Percentiles rank a stretch among this genome's conserved stretches.
phyloP scores from a whole-genome alignment of 1,284 basidiomycete genomes.

The Apiotrichum sp. region DNA sequence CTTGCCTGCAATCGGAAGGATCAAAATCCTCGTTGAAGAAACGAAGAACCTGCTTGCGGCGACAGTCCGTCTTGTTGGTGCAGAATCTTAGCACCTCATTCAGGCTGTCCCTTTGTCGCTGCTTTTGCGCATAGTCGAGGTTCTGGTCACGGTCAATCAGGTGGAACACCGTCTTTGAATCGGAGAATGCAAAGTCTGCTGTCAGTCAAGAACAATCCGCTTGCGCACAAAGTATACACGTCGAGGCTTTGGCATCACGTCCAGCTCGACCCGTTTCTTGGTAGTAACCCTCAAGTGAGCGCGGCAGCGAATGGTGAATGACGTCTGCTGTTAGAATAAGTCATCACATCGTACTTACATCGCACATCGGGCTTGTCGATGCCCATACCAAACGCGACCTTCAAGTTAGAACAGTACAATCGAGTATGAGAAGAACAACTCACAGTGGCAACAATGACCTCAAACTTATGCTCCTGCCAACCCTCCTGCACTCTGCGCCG shows the following conservation, averaged over 20 bases:
- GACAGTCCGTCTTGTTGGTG: slow-evolving; percentile 74
- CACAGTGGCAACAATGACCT: slow-evolving; percentile 84
- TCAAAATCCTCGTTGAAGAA: slow-evolving; percentile 48
- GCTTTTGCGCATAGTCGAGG: slow-evolving; percentile 52
- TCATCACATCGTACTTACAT: slow-evolving; percentile 45
- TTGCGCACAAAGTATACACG: slow-evolving; percentile 56
- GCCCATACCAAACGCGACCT: slow-evolving; percentile 95
- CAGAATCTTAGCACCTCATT: slow-evolving; percentile 67
- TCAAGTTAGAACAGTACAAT: not conserved
- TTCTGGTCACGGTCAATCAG: slow-evolving; percentile 55
- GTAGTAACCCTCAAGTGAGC: slow-evolving; percentile 67
- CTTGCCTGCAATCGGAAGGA: slow-evolving; percentile 37
- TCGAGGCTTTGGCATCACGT: slow-evolving; percentile 62
- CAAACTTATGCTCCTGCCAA: slow-evolving; percentile 69
- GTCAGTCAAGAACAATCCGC: slow-evolving; percentile 12
- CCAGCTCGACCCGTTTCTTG: slow-evolving; percentile 83
- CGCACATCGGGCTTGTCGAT: slow-evolving; percentile 77
- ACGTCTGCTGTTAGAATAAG: slow-evolving; percentile 55
- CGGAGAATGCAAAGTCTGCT: slow-evolving; percentile 54
- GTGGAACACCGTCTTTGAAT: slow-evolving; percentile 52
- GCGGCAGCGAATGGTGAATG: slow-evolving; percentile 66
- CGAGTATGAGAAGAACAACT: slow-evolving; percentile 11
- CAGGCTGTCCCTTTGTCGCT: slow-evolving; percentile 56
- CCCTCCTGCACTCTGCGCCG: slow-evolving; percentile 60
- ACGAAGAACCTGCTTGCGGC: slow-evolving; percentile 70